Conservation (phyloP, 2,329 filamentous ascomycete genomes). For the Chalaropsis ovoidea region DNA sequence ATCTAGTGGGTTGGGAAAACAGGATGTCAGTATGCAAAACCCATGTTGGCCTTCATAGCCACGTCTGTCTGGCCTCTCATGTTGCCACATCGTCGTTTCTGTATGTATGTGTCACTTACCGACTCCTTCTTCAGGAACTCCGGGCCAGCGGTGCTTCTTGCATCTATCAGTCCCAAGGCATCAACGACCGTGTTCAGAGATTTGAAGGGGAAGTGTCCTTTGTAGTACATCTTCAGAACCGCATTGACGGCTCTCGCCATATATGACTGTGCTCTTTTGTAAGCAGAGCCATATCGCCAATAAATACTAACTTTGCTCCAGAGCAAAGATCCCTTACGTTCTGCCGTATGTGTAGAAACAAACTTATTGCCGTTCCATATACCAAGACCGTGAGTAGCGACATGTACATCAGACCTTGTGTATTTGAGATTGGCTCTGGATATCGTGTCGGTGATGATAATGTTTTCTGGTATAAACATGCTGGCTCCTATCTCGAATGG, state of each 20-base stretch:
- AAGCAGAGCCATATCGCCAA: slow-evolving; percentile 76
- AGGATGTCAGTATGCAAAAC: neutral
- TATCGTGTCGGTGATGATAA: slow-evolving; percentile 67
- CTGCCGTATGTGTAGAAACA: slow-evolving; percentile 10
- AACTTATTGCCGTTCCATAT: slow-evolving; percentile 78
- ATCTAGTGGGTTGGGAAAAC: slow-evolving; percentile 37
- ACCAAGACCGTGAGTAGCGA: slow-evolving; percentile 39
- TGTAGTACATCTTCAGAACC: slow-evolving; percentile 72
- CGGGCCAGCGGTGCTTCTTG: slow-evolving; percentile 61
- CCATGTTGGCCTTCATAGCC: neutral
- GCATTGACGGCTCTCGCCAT: slow-evolving; percentile 60
- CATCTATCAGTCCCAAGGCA: slow-evolving; percentile 54
- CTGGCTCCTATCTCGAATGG: slow-evolving; percentile 82
- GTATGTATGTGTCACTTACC: slow-evolving; percentile 30
- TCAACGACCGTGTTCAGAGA: slow-evolving; percentile 60
- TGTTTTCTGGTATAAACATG: slow-evolving; percentile 80
- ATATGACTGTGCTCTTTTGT: slow-evolving; percentile 60
- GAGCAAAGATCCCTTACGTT: neutral
- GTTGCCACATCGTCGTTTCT: no score
- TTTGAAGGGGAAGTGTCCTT: slow-evolving; percentile 72
- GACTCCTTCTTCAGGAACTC: slow-evolving; percentile 59
- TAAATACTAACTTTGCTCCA: slow-evolving; percentile 33
- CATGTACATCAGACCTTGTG: no score
- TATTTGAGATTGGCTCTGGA: slow-evolving; percentile 58
- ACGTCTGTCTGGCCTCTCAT: no score